phyloP scores from a whole-genome alignment of 495 filamentous ascomycete species.

The Bryoglossum gracile region DNA sequence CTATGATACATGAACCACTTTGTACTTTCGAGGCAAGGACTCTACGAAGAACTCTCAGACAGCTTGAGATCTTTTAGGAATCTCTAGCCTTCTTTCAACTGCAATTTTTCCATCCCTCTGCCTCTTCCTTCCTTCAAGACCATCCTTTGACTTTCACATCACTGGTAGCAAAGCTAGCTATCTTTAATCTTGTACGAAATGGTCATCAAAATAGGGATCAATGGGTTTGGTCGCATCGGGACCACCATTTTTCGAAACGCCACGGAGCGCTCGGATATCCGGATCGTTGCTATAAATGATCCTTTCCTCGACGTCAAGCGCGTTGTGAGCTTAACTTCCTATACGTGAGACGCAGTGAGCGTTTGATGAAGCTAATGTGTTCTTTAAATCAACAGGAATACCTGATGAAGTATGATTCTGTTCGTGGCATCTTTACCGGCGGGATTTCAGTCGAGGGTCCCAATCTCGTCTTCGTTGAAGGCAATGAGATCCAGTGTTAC shows the following conservation, averaged over 20 bases:
- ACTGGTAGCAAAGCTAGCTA: slow-evolving; percentile 7
- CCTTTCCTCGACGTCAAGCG: slow-evolving; percentile 51
- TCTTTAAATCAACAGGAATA: slow-evolving; percentile 59
- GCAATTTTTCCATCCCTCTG: background rate
- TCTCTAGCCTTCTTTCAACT: too few relatives aligned
- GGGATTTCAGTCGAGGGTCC: slow-evolving; percentile 63
- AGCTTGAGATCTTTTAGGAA: too few relatives aligned
- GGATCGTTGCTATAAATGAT: slow-evolving; percentile 93
- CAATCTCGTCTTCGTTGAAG: slow-evolving; percentile 79
- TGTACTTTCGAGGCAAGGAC: too few relatives aligned
- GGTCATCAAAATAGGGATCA: slow-evolving; percentile 94
- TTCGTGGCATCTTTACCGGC: slow-evolving; percentile 91
- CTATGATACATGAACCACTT: too few relatives aligned
- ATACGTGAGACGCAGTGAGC: too few relatives aligned
- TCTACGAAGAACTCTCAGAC: too few relatives aligned
- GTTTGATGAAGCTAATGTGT: slow-evolving; percentile 4
- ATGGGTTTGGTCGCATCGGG: slow-evolving; percentile 98
- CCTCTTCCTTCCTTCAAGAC: slow-evolving; percentile 13
- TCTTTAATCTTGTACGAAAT: too few relatives aligned
- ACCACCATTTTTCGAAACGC: slow-evolving; percentile 73
- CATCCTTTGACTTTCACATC: slow-evolving; percentile 7
- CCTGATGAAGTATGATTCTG: slow-evolving; percentile 98
- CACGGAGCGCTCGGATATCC: slow-evolving; percentile 68
- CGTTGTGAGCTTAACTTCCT: background rate
- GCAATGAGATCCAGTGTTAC: slow-evolving; percentile 92